Evolutionary conservation across 2,329 filamentous ascomycete species (phyloP), one percentile per base, ranked within the genome.

Genomic region (Fusarium siculi): DNA sequence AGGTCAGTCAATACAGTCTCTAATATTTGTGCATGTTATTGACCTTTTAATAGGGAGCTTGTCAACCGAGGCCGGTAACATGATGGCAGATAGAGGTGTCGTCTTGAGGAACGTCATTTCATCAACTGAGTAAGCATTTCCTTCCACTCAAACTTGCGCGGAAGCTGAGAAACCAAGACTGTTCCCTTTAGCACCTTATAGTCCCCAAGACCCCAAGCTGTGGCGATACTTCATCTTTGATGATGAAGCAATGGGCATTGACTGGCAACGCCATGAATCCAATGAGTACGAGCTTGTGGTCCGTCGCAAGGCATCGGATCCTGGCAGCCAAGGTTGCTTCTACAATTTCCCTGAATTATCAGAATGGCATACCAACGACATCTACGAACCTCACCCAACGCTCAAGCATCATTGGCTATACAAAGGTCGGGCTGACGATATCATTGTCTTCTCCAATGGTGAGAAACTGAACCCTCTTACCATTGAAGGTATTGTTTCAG

Each of bases 121-220:
- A 34, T 68, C 65, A 1, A 68, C 65, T 0, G 65, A 68, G 65
- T 67, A 32, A 52, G 62, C 5, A 21, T 4, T 2, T 4, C 0
- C 4, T 14, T 1, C 0, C 1, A 7, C 1, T 5, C 1, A 2
- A 10, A 2, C 2, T 7, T 2, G 2, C 5, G 2, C 4, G 10
- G 18, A 15, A 4, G 3, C 63, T 66, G 25, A 66, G 3, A 2
- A 1, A 4, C 1, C 1, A 1, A 62, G 65, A 5, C n/a, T 40
- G 0, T 68, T 49, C 2, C 63, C 65, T 0, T 44, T 43, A 4
- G 14, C 47, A 0, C 10, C 36, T 0, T 53, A 54, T 8, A 15
- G 9, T 3, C 55, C 65, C 2, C 21, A 9, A 4, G 55, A 68
- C 16, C 55, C 55, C 0, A 39, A 34, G 5, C 32, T 62, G 1